phyloP scores from a whole-genome alignment of 1,284 basidiomycete species.

The Xerocomus amazonicus region DNA sequence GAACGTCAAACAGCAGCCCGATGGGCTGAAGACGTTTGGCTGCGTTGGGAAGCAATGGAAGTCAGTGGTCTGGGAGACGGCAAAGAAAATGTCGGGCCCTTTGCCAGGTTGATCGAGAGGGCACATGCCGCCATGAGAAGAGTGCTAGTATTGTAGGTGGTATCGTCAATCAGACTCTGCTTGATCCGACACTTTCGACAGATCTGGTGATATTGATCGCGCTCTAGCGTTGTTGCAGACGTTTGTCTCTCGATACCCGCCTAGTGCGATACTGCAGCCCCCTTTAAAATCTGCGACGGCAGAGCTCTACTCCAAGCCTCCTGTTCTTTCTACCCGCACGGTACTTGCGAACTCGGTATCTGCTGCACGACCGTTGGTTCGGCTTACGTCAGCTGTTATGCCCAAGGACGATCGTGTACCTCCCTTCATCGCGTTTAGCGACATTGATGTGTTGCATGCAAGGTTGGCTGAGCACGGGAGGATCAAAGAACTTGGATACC shows the following conservation, averaged over 20 bases:
- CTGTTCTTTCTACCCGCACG: conserved; percentile 53
- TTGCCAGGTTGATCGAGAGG: conserved; percentile 51
- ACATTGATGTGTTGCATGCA: conserved; percentile 66
- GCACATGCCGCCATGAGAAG: conserved; percentile 63
- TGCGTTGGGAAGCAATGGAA: conserved; percentile 50
- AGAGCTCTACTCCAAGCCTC: conserved; percentile 35
- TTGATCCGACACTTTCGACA: conserved; percentile 24
- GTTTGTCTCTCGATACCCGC: conserved; percentile 61
- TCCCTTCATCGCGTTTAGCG: conserved; percentile 60
- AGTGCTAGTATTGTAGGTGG: conserved; percentile 54
- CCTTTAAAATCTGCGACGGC: conserved; percentile 4
- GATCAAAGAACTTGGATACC: conserved; percentile 47
- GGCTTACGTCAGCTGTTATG: conserved; percentile 48
- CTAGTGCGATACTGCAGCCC: conserved; percentile 35
- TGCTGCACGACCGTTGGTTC: conserved; percentile 56
- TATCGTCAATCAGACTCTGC: conserved; percentile 1
- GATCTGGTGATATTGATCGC: conserved; percentile 47
- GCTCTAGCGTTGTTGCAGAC: conserved; percentile 50
- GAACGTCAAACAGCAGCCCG: conserved; percentile 46
- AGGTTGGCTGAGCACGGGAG: conserved; percentile 48
- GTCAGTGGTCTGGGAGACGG: conserved; percentile 25
- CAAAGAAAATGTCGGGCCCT: conserved; percentile 22
- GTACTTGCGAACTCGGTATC: conserved; percentile 35
- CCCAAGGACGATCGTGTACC: conserved; percentile 67
- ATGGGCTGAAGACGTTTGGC: conserved; percentile 60